Evolutionary conservation across 345 rosid genomes (phyloP).

Genomic region (Balakata baccata): DNA sequence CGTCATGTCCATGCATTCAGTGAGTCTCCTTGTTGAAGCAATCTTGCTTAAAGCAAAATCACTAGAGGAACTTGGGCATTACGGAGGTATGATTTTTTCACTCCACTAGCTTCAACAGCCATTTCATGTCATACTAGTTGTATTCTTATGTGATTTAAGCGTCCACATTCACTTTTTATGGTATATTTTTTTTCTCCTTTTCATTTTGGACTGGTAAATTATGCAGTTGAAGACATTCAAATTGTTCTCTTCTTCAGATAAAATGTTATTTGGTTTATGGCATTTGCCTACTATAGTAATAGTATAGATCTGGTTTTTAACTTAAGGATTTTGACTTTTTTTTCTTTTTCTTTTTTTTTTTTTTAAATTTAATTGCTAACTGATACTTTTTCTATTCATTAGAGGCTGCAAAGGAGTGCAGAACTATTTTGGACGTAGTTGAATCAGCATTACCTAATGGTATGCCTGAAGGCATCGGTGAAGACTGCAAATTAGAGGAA

Average conservation of each 20-base stretch:
- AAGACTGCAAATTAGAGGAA: slow-evolving; percentile 74
- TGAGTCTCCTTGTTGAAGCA: slow-evolving; percentile 86
- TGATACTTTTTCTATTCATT: slow-evolving; percentile 33
- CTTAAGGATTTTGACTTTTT: not conserved
- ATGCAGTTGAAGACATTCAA: not conserved
- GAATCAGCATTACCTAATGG: slow-evolving; percentile 78
- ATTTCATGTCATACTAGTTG: not conserved
- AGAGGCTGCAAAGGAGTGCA: slow-evolving; percentile 97
- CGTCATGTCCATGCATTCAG: slow-evolving; percentile 86
- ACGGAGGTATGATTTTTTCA: slow-evolving; percentile 42
- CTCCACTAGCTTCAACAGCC: not conserved
- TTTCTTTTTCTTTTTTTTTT: not conserved
- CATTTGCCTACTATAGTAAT: not conserved
- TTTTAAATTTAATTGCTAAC: not conserved
- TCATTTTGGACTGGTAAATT: not conserved
- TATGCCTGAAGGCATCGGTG: slow-evolving; percentile 50
- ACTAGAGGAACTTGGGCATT: slow-evolving; percentile 59
- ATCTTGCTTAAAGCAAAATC: slow-evolving; percentile 86
- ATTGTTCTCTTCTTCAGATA: not conserved
- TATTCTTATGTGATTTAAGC: not conserved
- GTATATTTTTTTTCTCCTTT: not conserved
- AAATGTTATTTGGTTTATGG: not conserved
- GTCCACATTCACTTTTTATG: not conserved
- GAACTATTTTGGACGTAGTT: slow-evolving; percentile 58
- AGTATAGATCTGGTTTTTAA: not conserved